Base-by-base conservation (phyloP, 495 filamentous ascomycete species). In the Podospora pseudoanserina region DNA sequence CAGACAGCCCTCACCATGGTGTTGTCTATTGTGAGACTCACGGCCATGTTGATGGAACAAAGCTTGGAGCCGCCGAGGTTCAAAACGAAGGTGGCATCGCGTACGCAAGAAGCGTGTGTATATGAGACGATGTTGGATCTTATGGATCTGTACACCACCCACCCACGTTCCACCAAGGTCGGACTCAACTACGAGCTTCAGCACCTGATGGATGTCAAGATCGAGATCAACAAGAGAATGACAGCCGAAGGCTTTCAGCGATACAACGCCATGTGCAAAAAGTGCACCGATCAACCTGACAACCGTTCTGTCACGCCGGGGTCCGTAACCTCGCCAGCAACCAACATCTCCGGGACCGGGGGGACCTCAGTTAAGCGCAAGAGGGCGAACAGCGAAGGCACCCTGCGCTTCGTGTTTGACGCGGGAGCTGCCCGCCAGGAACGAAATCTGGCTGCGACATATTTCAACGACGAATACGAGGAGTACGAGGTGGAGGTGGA, bases 321-420 rank as follows among this genome's bases (percentile, higher is more conserved):
- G 15, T 80, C 77, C 0, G 76, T 76, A 3, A 75, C 71, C 4
- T 83, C 79, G 9, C 78, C 80, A 1, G 77, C 74, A 15, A 80
- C 79, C 15, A 78, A 79, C 30, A 73, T 72, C 57, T 70, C 75
- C 13, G 44, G 39, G 6, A 56, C 73, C 6, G 75, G 75, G 28
- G 76, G 69, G 55, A 74, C 82, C 34, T 78, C 77, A 20, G 72
- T 75, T 28, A 79, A 79, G 70, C 79, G 80, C 32, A 81, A 80
- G n/a, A 68, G 74, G 20, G 86, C 89, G 63, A 86, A 86, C 59
- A 83, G 86, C 34, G 89, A 92, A 26, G 91, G 90, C 9, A 96
- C 96, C 0, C 85, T 95, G 32, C 89, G 95, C 15, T 99, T 97
- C 74, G 92, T 97, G 82, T 88, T 98, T 32, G 92, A 97, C 73